phyloP scores from a whole-genome alignment of 202 grass and related monocot genomes.

The Schoenoplectus tabernaemontani region DNA sequence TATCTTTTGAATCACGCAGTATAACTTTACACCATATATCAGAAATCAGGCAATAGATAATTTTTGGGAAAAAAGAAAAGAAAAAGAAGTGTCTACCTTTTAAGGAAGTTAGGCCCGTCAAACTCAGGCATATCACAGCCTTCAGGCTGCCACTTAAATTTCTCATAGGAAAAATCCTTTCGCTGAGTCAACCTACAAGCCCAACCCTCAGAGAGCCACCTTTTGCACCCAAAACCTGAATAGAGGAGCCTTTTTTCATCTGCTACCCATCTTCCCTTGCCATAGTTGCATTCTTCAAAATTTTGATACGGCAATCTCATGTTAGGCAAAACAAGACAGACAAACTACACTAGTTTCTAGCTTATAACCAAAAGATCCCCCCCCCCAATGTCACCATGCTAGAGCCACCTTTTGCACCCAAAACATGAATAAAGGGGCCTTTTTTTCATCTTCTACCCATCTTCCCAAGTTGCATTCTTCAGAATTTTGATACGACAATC shows the following conservation, averaged over 20 bases:
- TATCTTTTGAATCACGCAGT: background rate
- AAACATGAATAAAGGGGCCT: conserved; percentile 74
- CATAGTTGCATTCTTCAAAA: conserved; percentile 55
- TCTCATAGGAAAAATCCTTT: conserved; percentile 69
- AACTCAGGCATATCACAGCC: conserved; percentile 61
- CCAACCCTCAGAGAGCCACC: conserved; percentile 82
- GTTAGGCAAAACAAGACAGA: conserved; percentile 2
- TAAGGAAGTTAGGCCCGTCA: conserved; percentile 56
- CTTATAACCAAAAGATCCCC: conserved; percentile 35
- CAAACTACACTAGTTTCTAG: conserved; percentile 31
- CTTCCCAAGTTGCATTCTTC: conserved; percentile 67
- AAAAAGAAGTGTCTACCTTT: conserved; percentile 31
- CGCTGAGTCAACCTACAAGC: conserved; percentile 78
- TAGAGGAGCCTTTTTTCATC: conserved; percentile 59
- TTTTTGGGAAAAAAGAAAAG: too few relatives aligned
- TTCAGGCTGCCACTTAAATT: conserved; percentile 83
- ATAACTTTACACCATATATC: background rate
- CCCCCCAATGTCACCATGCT: too few relatives aligned
- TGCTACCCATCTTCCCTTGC: conserved; percentile 73
- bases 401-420: conserved; percentile 75
- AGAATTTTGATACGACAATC: conserved; percentile 24
- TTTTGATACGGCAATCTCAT: conserved; percentile 23
- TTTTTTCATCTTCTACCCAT: conserved; percentile 54
- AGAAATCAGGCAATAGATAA: background rate
- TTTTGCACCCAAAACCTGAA: conserved; percentile 77